Base-by-base conservation (phyloP, 164 flowering plant species). In the Taxillus chinensis region DNA sequence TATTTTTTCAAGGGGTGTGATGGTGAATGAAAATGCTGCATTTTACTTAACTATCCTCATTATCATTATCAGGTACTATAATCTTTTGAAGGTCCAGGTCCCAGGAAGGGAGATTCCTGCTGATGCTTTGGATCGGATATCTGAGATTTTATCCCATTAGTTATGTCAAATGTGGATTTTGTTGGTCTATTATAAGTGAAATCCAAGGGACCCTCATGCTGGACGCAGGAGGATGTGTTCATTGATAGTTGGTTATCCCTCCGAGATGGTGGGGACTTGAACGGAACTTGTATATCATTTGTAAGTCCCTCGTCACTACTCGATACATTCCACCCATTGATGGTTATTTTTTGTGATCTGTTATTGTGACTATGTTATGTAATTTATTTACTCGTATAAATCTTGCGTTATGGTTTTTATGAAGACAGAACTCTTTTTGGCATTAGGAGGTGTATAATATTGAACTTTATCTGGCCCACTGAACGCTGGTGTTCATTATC, bases 81-180 rank as follows among this genome's bases (percentile, higher is more conserved):
- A 69, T 71, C 98, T 95, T 71, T 72, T 91, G 7, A 91, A 82
- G 78, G 86, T 95, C 64, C 74, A 79, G 54, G 98, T 95, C 53
- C 99, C 99, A 2, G 98, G 98, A 46, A 87, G 99, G 65, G 95
- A 91, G 42, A 81, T 91, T 61, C 98, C 98, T 0, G 57, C 67
- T 8, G 92, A 91, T 79, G 96, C 96, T 27, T 79, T 69, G 61
- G 84, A 80, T 14, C 80, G 92, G 59, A 73, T 89, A 14, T 73
- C 78, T 3, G 90, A 88, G 69, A 80, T 89, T 66, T 69, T 91
- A 60, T 67, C 86, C 62, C 80, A 12, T 52, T 81, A 79, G 71
- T 37, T 13, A 59, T 37, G 12, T 9, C 8, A 5, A 4, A 27
- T 6, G 57, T 17, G 39, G 39, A 37, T 38, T 37, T 52, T 42